These are phyloP conservation scores for Arctium lappa DNA, from an alignment of 129 eudicot genomes.

Conservation along the genomic window DNA sequence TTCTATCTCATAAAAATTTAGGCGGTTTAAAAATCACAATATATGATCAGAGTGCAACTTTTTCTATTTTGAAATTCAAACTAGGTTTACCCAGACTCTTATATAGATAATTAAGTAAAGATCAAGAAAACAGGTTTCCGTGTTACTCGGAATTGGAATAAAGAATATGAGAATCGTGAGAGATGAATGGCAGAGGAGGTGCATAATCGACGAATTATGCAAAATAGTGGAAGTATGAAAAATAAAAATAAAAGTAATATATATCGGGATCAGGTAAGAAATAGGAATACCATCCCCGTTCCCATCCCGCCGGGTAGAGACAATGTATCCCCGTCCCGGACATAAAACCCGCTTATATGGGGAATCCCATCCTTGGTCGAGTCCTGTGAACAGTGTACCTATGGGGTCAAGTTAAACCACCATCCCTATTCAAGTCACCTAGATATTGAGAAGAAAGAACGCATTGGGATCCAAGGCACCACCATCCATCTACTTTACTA, in stretches of 20 bases:
- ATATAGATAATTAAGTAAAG: neutral
- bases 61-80: neutral
- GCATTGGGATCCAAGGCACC: neutral
- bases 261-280: neutral
- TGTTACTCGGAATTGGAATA: neutral
- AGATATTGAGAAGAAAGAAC: neutral
- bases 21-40: neutral
- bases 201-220: neutral
- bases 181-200: neutral
- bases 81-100: neutral
- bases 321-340: neutral
- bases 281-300: neutral
- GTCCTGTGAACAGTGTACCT: neutral
- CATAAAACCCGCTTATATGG: neutral
- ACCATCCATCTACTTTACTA: neutral
- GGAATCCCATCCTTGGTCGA: neutral
- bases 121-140: neutral
- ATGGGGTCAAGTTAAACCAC: neutral
- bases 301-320: neutral
- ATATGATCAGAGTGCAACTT: neutral
- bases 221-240: neutral
- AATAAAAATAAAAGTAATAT: neutral
- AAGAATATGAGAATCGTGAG: neutral
- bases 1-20: neutral
- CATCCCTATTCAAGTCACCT: neutral